A percentile compares a stretch with the other conserved stretches of the same genome.
Conservation (phyloP, 2,329 filamentous ascomycete species). For the Monosporascus cannonballus region DNA sequence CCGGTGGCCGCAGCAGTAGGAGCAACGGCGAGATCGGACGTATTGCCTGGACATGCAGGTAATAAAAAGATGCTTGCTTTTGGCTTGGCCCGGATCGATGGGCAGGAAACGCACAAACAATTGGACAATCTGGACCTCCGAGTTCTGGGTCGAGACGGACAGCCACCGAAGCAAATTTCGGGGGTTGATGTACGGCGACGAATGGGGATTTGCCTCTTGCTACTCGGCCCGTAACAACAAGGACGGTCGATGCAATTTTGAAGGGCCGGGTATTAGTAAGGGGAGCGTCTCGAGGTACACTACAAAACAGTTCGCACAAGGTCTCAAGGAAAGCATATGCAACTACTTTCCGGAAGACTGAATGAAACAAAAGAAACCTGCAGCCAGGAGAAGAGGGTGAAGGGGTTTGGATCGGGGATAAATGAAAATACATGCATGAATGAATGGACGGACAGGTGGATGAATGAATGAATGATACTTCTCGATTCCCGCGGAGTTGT, state of each 20-base stretch:
- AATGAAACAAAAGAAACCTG: not conserved
- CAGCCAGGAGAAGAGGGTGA: not conserved
- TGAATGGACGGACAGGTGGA: not conserved
- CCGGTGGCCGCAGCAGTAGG: no score
- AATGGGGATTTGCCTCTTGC: constrained; percentile 9
- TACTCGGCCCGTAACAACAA: constrained; percentile 8
- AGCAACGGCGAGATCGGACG: not conserved
- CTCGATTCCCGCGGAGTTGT: no score
- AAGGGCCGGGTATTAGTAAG: not conserved
- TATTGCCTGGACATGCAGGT: not conserved
- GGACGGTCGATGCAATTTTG: not conserved
- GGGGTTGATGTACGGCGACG: constrained; percentile 11
- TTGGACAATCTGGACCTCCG: not conserved
- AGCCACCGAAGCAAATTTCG: constrained; percentile 13
- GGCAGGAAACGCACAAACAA: not conserved
- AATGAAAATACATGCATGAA: not conserved
- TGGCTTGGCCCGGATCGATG: not conserved
- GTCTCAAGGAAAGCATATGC: not conserved
- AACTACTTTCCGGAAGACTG: not conserved
- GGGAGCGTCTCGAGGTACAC: not conserved
- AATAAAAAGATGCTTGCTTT: not conserved
- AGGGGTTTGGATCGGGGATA: no score
- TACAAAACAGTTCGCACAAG: not conserved
- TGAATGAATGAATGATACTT: no score
- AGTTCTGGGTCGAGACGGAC: constrained; percentile 14